Evolutionary conservation across 768 basidiomycete species (phyloP), one percentile per base, ranked within the genome.

Genomic region (Boletellus sp.): DNA sequence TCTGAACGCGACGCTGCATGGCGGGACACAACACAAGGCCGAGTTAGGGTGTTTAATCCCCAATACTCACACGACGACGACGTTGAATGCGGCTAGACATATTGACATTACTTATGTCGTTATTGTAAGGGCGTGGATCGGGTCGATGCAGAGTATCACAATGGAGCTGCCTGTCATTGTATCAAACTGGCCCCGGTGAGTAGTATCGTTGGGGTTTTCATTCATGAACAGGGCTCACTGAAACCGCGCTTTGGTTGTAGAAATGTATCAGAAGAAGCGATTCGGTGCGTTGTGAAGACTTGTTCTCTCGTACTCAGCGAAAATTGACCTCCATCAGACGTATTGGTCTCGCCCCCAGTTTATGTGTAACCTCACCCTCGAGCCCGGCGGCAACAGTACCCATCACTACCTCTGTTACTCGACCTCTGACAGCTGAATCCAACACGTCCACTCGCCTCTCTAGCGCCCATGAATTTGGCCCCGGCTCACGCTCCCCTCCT

Each of bases 21-120:
- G 84, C 15, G 90, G 85, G 5, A 78, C 78, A 19, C 78, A 80
- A 49, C 81, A 87, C 59, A 81, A 79, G 49, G 81, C 83, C 4
- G 93, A 95, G 62, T 72, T 94, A 39, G 75, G 72, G 9, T 86
- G 86, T 56, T 72, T 77, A 57, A 77, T 96, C 28, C 83, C 86
- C 0, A 72, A 78, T 8, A 80, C 82, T 22, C 88, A 92, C 58
- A 87, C 86, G 12, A 85, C 89, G 8, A 84, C 90, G 23, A 87
- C 92, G 10, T 72, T 94, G 56, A 90, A 84, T 48, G 78, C 86
- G 10, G 93, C 90, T 12, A 72, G 89, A 51, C 85, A 91, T 62
- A 86, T 95, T 48, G 91, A 94, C 61, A 84, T 95, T 41, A 85
- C 80, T 0, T 95, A 94, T 67, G 76, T 79, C 42, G 72, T 94